These are phyloP conservation scores for Tylopilus felleus DNA, from an alignment of 768 basidiomycete species.

Conservation along the genomic window DNA sequence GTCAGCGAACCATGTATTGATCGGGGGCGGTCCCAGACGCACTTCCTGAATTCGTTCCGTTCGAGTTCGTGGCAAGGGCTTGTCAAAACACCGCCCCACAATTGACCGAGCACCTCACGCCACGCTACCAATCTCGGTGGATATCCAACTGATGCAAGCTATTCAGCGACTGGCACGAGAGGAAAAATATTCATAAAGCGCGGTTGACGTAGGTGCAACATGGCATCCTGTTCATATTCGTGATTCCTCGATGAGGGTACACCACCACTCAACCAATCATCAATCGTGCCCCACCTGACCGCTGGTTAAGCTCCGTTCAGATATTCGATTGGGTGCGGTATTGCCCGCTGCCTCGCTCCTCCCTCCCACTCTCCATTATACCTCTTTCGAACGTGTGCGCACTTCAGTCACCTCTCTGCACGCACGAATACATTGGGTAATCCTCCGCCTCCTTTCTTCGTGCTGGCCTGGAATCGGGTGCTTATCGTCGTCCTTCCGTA, in stretches of 20 bases:
- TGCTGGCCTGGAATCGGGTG: slow-evolving; percentile 2
- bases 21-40: slow-evolving; percentile 24
- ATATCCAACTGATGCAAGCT: slow-evolving; percentile 9
- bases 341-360: slow-evolving; percentile 20
- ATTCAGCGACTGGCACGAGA: slow-evolving; percentile 17
- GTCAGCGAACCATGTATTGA: slow-evolving; percentile 24
- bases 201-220: slow-evolving; percentile 6
- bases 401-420: slow-evolving; percentile 6
- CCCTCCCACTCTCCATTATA: slow-evolving; percentile 11
- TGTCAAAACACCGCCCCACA: slow-evolving; percentile 22
- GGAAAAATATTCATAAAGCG: not conserved
- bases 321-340: slow-evolving; percentile 12
- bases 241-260: slow-evolving; percentile 11
- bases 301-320: slow-evolving; percentile 27
- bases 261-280: slow-evolving; percentile 9
- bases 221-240: slow-evolving; percentile 8
- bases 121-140: slow-evolving; percentile 5
- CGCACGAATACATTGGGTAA: slow-evolving; percentile 10
- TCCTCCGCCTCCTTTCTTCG: not conserved
- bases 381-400: slow-evolving; percentile 15
- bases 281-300: slow-evolving; percentile 8
- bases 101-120: slow-evolving; percentile 6
- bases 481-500: slow-evolving; percentile 5
- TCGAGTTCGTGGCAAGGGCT: slow-evolving; percentile 19
- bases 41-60: slow-evolving; percentile 16